phyloP scores from a whole-genome alignment of 192 early-diverging fungal species.

The Helicostylum pulchrum region DNA sequence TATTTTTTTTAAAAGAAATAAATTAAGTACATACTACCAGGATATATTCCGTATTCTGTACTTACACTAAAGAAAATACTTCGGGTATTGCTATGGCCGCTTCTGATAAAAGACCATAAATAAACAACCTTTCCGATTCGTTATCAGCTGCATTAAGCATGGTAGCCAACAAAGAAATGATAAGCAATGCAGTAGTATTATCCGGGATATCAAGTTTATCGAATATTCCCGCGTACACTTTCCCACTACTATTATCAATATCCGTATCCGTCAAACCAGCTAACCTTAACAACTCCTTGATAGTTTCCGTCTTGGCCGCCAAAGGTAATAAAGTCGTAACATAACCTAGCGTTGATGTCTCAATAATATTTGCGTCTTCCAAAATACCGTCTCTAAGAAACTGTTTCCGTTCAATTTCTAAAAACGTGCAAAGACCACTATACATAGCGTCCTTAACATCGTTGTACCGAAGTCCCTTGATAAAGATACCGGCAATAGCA shows the following conservation, averaged over 20 bases:
- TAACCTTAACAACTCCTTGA: slow-evolving; percentile 47
- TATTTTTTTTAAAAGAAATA: slow-evolving; percentile 24
- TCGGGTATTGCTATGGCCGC: slow-evolving; percentile 68
- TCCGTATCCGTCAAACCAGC: slow-evolving; percentile 45
- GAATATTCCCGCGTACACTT: slow-evolving; percentile 60
- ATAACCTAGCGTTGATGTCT: slow-evolving; percentile 62
- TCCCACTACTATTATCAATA: slow-evolving; percentile 37
- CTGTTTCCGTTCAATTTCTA: slow-evolving; percentile 62
- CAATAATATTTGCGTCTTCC: slow-evolving; percentile 34
- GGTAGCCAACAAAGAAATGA: slow-evolving; percentile 63
- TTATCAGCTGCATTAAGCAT: slow-evolving; percentile 71
- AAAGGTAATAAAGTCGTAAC: slow-evolving; percentile 74
- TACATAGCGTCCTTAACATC: slow-evolving; percentile 66
- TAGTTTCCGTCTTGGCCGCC: slow-evolving; percentile 60
- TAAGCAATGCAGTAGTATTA: slow-evolving; percentile 57
- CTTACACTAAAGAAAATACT: slow-evolving; percentile 71
- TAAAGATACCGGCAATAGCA: slow-evolving; percentile 72
- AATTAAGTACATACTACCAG: neutral
- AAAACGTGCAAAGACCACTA: slow-evolving; percentile 59
- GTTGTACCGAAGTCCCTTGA: slow-evolving; percentile 79
- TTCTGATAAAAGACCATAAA: slow-evolving; percentile 77
- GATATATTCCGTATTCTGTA: neutral
- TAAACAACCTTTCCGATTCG: slow-evolving; percentile 66
- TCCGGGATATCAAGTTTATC: slow-evolving; percentile 61
- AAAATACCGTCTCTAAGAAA: slow-evolving; percentile 28